Conservation (phyloP, 2,329 filamentous ascomycete species). For the Neobulgaria alba region DNA sequence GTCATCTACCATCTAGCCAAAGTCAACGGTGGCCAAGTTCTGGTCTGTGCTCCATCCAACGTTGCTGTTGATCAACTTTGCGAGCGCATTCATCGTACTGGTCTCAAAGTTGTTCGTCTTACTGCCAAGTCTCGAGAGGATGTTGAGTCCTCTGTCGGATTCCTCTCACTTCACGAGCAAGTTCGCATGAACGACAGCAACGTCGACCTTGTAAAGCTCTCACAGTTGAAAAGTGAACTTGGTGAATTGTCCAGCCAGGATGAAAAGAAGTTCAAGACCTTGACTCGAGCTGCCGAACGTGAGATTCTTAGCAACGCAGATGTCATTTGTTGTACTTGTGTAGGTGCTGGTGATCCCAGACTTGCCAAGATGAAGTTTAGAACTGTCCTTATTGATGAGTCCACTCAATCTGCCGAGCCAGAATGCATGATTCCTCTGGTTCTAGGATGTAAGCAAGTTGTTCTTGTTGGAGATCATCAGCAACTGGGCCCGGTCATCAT, state of each 20-base stretch:
- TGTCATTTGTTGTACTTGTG: constrained; percentile 97
- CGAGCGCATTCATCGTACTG: constrained; percentile 90
- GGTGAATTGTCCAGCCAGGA: constrained; percentile 91
- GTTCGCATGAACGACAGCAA: constrained; percentile 97
- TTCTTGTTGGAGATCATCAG: constrained; percentile 97
- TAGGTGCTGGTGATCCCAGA: constrained; percentile 91
- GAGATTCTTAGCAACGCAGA: constrained; percentile 94
- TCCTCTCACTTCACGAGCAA: constrained; percentile 91
- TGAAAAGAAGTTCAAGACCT: constrained; percentile 96
- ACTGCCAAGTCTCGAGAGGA: constrained; percentile 99
- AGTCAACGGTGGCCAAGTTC: constrained; percentile 86
- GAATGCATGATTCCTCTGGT: constrained; percentile 99
- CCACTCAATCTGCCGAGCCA: constrained; percentile 93
- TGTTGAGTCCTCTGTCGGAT: constrained; percentile 96
- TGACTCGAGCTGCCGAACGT: constrained; percentile 86
- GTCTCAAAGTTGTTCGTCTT: constrained; percentile 90
- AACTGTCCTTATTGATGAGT: constrained; percentile 96
- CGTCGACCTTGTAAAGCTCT: constrained; percentile 83
- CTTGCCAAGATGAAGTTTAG: constrained; percentile 97
- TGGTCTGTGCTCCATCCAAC: constrained; percentile 96
- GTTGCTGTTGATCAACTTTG: constrained; percentile 97
- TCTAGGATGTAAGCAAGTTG: constrained; percentile 94
- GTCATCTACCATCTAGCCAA: constrained; percentile 98
- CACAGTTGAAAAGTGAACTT: constrained; percentile 83
- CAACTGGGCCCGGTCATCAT: constrained; percentile 98